Conservation (phyloP, 257 asterid genomes). For the Nicotiana obtusifolia region DNA sequence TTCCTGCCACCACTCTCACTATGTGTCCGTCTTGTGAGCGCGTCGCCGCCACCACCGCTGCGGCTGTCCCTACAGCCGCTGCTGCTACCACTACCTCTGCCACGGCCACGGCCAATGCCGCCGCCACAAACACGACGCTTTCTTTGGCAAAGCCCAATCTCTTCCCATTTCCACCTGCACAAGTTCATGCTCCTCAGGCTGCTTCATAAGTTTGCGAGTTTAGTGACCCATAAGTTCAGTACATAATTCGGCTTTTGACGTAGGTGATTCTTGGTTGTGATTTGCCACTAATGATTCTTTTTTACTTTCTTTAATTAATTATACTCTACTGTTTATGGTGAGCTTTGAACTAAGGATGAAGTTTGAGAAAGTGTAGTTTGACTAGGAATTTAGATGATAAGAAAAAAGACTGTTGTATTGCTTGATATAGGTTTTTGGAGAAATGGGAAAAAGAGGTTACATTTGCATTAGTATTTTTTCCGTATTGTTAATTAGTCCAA, state of each 20-base stretch:
- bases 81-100: background rate
- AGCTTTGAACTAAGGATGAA: background rate
- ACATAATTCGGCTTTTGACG: background rate
- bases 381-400: background rate
- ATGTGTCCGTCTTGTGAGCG: constrained; percentile 93
- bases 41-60: constrained; percentile 35
- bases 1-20: constrained; percentile 83
- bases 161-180: constrained; percentile 25
- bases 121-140: constrained; percentile 8
- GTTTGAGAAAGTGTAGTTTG: background rate
- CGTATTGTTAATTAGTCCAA: background rate
- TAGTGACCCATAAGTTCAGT: too few species aligned
- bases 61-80: background rate
- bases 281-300: background rate
- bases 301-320: too few species aligned
- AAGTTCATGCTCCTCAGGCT: constrained; percentile 13
- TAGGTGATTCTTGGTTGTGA: background rate
- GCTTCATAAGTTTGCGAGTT: background rate
- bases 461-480: background rate
- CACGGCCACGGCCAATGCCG: background rate
- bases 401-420: background rate
- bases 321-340: background rate
- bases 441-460: background rate
- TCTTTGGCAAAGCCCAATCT: constrained; percentile 24
- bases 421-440: background rate